Evolutionary conservation across 179 eudicot genomes (phyloP), one percentile per base, ranked within the genome.

Genomic region (Patellifolia procumbens): DNA sequence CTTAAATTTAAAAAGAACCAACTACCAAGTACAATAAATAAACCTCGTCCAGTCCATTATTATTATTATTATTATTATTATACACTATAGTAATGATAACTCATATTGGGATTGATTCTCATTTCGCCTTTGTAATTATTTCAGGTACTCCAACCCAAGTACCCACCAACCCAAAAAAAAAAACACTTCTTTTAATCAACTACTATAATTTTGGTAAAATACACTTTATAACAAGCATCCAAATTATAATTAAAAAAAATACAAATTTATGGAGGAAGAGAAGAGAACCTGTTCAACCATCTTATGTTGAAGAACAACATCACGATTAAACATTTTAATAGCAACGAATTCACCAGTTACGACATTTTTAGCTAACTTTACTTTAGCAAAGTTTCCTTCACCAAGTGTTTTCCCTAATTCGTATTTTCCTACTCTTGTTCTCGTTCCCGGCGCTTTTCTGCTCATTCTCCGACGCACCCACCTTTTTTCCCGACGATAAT

Each of bases 381-480:
- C 97, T 79, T 92, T 92, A 17, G 90, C 97, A 74, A 91, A 92
- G 75, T 85, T 86, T 15, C 97, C 97, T 80, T 87, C 92, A 0
- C 97, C 97, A 8, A 92, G 77, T 0, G 97, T 92, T 74, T 74
- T 86, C n/a, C 97, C 97, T 24, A 92, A 62, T 80, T 92, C 96
- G 72, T 92, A 92, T 39, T 88, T 89, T 0, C 97, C 97, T 0
- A 91, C 93, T 19, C 91, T 85, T 5, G 91, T 92, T 7, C 94
- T 62, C 17, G 88, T 83, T 59, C 68, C 73, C 65, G 74, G 53
- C 55, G 71, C 49, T 32, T 28, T 53, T 48, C 61, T 46, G 71
- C 75, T 81, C 87, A 81, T 88, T 76, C 71, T 80, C 74, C 73
- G 51, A 9, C 65, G 32, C 43, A 17, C 7, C 1, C 15, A 15